These are phyloP conservation scores for Bromus sterilis DNA, from an alignment of 176 grass and related monocot species.

Conservation along the genomic window DNA sequence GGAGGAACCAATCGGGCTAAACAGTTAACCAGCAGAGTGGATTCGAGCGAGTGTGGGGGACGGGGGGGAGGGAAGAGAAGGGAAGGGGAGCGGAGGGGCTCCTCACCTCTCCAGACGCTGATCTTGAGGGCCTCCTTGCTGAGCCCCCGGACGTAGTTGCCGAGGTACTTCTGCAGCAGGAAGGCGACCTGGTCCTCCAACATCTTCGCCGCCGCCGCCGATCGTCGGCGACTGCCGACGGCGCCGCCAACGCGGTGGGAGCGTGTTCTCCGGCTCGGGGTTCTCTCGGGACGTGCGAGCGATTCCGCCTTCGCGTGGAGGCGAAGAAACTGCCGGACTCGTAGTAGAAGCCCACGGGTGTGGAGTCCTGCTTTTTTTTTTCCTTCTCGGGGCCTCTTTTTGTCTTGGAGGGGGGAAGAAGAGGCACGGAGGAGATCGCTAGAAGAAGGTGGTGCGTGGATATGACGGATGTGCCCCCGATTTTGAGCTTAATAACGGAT, in stretches of 20 bases:
- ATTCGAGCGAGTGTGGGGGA: neutral
- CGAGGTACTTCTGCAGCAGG: constrained; percentile 94
- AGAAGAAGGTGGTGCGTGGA: constrained; percentile 2
- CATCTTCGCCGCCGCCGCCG: constrained; percentile 47
- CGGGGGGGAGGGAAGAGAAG: too few species aligned
- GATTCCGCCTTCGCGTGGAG: constrained; percentile 14
- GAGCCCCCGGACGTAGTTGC: constrained; percentile 89
- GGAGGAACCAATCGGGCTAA: neutral
- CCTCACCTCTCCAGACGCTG: constrained; percentile 89
- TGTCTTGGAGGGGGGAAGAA: neutral
- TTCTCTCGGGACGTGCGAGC: neutral
- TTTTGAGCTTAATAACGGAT: neutral
- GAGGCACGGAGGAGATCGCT: constrained; percentile 17
- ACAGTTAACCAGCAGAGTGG: neutral
- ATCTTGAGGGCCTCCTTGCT: constrained; percentile 98
- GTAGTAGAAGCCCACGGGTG: constrained; percentile 13
- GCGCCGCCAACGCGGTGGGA: neutral
- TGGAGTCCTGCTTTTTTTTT: constrained; percentile 6
- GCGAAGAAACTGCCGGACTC: neutral
- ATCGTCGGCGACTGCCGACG: constrained; percentile 39
- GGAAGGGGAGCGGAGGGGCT: neutral
- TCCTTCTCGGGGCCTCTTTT: neutral
- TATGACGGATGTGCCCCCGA: constrained; percentile 16
- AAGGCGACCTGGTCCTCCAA: constrained; percentile 95
- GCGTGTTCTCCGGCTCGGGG: neutral